Conservation (phyloP, 768 basidiomycete genomes). For the Kwoniella mangroviensis region DNA sequence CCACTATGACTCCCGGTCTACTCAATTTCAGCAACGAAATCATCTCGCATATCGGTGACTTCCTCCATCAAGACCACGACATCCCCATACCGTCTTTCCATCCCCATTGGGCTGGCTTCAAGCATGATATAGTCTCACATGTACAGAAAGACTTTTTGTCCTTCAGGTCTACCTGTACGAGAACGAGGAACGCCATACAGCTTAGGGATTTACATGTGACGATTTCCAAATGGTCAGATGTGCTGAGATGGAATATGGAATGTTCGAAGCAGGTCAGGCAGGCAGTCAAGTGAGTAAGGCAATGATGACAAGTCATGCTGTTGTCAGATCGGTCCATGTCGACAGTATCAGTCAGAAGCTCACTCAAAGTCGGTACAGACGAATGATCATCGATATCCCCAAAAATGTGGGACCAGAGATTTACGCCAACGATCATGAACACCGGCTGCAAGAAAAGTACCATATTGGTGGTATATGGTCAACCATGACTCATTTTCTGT, state of each 20-base stretch:
- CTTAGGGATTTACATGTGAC: background rate
- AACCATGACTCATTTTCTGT: background rate
- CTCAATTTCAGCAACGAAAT: constrained; percentile 11
- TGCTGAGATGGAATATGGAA: background rate
- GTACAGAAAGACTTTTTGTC: background rate
- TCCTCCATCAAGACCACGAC: background rate
- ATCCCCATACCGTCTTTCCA: constrained; percentile 1
- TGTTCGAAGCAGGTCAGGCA: background rate
- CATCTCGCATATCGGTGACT: background rate
- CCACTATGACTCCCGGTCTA: background rate
- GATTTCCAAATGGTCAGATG: background rate
- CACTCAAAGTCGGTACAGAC: background rate
- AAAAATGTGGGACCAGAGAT: no score
- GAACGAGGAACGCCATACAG: background rate
- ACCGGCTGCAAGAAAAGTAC: no score
- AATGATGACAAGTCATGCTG: no score
- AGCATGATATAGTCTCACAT: background rate
- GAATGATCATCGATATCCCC: background rate
- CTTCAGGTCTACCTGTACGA: background rate
- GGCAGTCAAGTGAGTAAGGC: background rate
- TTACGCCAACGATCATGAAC: no score
- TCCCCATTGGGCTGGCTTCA: constrained; percentile 2
- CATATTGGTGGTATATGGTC: no score
- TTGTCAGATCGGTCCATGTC: no score
- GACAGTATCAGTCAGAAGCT: no score